Conservation (phyloP, 1,284 basidiomycete species). For the Cryptococcus wingfieldii region DNA sequence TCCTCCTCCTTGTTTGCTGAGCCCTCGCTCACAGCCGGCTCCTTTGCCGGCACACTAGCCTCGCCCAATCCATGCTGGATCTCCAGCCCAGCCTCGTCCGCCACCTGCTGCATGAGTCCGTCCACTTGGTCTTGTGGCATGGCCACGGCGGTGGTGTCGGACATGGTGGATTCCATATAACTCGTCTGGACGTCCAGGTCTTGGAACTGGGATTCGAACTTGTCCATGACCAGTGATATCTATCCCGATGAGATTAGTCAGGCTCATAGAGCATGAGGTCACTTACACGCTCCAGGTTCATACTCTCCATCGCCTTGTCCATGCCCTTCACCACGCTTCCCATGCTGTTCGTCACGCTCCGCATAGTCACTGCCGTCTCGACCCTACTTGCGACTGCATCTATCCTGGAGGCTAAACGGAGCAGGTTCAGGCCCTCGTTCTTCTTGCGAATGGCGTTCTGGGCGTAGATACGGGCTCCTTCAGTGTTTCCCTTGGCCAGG, state of each 20-base stretch:
- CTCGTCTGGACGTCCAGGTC: conserved; percentile 97
- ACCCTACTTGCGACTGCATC: conserved; percentile 96
- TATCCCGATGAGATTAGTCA: conserved; percentile 41
- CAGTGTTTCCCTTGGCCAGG: conserved; percentile 91
- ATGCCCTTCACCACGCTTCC: conserved; percentile 93
- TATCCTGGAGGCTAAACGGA: conserved; percentile 81
- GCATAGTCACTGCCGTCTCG: conserved; percentile 99
- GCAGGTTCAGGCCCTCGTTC: conserved; percentile 85
- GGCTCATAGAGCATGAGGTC: not conserved
- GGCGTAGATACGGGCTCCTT: conserved; percentile 98
- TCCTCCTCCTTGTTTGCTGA: conserved; percentile 35
- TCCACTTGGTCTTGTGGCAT: conserved; percentile 98
- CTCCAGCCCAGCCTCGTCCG: conserved; percentile 96
- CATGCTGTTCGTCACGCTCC: conserved; percentile 83
- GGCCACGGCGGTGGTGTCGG: conserved; percentile 82
- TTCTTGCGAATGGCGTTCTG: conserved; percentile 99
- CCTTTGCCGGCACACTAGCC: conserved; percentile 54
- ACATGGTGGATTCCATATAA: conserved; percentile 98
- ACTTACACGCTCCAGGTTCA: conserved; percentile 93
- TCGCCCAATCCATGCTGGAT: conserved; percentile 80
- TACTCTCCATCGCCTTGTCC: conserved; percentile 98
- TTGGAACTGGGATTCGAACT: conserved; percentile 93
- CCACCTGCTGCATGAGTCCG: conserved; percentile 82
- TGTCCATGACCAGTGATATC: conserved; percentile 99
- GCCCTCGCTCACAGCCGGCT: conserved; percentile 55